phyloP scores from a whole-genome alignment of 1,284 basidiomycete genomes.

The Boletellus deceptivus region DNA sequence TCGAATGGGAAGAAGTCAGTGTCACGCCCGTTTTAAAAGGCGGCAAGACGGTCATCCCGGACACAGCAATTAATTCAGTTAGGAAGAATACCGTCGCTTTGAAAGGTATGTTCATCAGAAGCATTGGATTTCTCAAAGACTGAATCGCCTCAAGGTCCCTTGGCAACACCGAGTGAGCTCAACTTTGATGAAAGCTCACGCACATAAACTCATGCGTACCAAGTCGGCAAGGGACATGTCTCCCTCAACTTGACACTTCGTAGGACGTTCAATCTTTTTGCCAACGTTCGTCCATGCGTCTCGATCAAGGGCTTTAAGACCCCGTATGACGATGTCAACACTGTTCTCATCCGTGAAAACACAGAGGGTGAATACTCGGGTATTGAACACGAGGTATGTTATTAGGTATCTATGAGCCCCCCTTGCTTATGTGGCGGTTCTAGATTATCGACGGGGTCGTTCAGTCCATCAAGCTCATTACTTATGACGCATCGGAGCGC shows the following conservation, averaged over 20 bases:
- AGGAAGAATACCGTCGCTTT: constrained; percentile 98
- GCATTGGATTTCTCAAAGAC: constrained; percentile 1
- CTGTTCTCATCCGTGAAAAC: constrained; percentile 98
- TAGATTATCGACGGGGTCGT: constrained; percentile 96
- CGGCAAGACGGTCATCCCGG: constrained; percentile 97
- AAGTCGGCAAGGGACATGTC: constrained; percentile 98
- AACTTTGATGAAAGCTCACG: constrained; percentile 1
- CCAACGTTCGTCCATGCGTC: constrained; percentile 96
- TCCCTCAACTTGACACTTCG: constrained; percentile 97
- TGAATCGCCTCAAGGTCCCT: constrained; percentile 57
- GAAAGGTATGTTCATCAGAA: constrained; percentile 67
- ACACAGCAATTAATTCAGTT: constrained; percentile 86
- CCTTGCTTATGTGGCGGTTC: constrained; percentile 13
- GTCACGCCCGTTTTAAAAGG: constrained; percentile 93
- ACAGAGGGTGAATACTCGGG: constrained; percentile 99
- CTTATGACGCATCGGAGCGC: constrained; percentile 97
- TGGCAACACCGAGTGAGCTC: constrained; percentile 85
- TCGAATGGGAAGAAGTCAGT: constrained; percentile 98
- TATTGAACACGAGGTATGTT: constrained; percentile 89
- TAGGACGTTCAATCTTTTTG: constrained; percentile 97
- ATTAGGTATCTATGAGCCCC: not conserved
- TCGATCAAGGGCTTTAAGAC: constrained; percentile 98
- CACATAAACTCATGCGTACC: constrained; percentile 11
- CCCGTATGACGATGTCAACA: constrained; percentile 97
- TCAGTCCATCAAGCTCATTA: constrained; percentile 99